A percentile compares a stretch with the other conserved stretches of the same genome.
phyloP scores from a whole-genome alignment of 2,329 filamentous ascomycete species.

The Sporothrix luriei region DNA sequence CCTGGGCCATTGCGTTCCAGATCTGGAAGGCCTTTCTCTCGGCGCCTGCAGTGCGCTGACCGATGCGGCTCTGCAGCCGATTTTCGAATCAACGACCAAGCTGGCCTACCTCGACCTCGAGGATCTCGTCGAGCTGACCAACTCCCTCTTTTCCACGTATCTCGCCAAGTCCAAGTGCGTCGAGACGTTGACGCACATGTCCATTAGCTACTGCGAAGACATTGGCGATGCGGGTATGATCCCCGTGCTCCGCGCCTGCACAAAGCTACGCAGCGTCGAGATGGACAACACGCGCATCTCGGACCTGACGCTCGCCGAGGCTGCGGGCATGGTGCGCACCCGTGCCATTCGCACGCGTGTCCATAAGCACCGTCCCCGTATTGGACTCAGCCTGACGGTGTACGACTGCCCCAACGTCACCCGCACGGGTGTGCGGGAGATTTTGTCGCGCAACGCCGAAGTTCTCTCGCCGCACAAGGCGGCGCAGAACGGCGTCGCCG shows the following conservation, averaged over 20 bases:
- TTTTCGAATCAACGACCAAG: conserved; percentile 73
- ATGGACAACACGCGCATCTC: conserved; percentile 94
- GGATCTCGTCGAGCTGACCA: conserved; percentile 76
- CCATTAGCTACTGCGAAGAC: conserved; percentile 86
- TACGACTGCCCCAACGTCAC: conserved; percentile 93
- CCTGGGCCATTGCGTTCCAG: conserved; percentile 73
- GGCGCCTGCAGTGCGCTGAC: conserved; percentile 75
- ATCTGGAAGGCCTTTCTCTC: conserved; percentile 80
- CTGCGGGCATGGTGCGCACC: conserved; percentile 73
- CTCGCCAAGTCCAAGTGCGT: conserved; percentile 78
- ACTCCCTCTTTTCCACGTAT: conserved; percentile 69
- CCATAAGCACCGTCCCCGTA: conserved; percentile 49
- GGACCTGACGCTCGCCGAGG: conserved; percentile 82
- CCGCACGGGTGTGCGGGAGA: conserved; percentile 86
- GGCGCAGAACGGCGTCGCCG: neutral
- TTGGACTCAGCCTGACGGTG: conserved; percentile 75
- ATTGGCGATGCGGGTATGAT: conserved; percentile 83
- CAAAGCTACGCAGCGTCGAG: conserved; percentile 69
- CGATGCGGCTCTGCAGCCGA: conserved; percentile 69
- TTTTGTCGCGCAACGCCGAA: conserved; percentile 82
- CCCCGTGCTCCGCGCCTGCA: conserved; percentile 75
- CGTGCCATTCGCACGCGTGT: conserved; percentile 55
- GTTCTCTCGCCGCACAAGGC: conserved; percentile 55
- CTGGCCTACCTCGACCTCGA: conserved; percentile 89
- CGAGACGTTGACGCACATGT: conserved; percentile 72